These are phyloP conservation scores for Populus alba DNA, from an alignment of 345 rosid species.

Conservation along the genomic window DNA sequence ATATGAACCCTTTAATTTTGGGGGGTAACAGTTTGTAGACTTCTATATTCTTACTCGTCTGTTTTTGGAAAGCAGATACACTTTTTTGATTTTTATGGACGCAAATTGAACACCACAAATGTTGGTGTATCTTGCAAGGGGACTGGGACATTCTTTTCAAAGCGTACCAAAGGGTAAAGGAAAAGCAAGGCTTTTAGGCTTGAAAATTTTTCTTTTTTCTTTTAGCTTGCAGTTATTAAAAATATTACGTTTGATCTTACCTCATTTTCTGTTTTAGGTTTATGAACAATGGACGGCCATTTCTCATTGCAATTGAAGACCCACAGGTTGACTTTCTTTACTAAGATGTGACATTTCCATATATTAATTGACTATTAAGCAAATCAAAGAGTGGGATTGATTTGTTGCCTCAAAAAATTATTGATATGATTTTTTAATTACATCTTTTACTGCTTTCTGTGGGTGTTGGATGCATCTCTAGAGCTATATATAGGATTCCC, in stretches of 20 bases:
- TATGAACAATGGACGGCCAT: slow-evolving; percentile 51
- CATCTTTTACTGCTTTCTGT: background rate
- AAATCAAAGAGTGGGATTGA: background rate
- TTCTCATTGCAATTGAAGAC: slow-evolving; percentile 86
- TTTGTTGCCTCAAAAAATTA: background rate
- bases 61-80: slow-evolving; percentile 49
- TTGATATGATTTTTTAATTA: background rate
- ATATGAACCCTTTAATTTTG: slow-evolving; percentile 2
- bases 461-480: background rate
- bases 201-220: background rate
- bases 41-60: slow-evolving; percentile 2
- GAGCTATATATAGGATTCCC: background rate
- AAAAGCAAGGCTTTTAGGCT: slow-evolving; percentile 6
- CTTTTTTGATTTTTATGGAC: slow-evolving; percentile 87
- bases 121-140: slow-evolving; percentile 89
- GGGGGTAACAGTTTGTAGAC: background rate
- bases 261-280: slow-evolving; percentile 43
- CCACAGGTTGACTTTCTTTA: slow-evolving; percentile 62
- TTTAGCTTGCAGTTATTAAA: background rate
- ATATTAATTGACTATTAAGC: background rate
- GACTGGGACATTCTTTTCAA: slow-evolving; percentile 61
- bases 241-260: background rate
- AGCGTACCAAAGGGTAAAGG: slow-evolving; percentile 69
- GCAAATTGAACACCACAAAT: slow-evolving; percentile 65
- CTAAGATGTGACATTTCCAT: background rate